A percentile compares a stretch with the other conserved stretches of the same genome.
Conservation (phyloP, 345 rosid genomes). For the Passiflora organensis region DNA sequence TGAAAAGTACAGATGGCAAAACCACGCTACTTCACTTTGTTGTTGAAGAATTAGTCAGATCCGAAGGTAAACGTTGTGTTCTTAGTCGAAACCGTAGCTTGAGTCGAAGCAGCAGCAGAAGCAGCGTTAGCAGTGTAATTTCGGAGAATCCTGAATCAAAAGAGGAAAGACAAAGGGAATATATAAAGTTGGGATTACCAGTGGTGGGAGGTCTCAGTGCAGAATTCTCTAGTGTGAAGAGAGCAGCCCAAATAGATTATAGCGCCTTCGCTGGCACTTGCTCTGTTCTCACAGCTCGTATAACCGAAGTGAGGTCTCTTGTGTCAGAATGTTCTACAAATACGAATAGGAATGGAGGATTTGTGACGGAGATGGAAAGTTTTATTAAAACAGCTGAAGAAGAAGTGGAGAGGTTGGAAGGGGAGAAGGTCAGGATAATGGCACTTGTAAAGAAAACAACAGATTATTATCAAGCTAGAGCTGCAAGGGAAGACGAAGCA, state of each 20-base stretch:
- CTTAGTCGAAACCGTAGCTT: slow-evolving; percentile 42
- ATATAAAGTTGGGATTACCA: slow-evolving; percentile 61
- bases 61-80: slow-evolving; percentile 74
- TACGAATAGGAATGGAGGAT: slow-evolving; percentile 29
- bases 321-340: slow-evolving; percentile 28
- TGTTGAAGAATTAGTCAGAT: slow-evolving; percentile 68
- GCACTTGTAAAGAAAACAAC: slow-evolving; percentile 65
- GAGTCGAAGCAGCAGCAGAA: slow-evolving; percentile 30
- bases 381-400: slow-evolving; percentile 57
- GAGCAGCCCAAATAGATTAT: slow-evolving; percentile 67
- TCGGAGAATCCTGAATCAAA: slow-evolving; percentile 23
- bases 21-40: slow-evolving; percentile 83
- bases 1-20: slow-evolving; percentile 74
- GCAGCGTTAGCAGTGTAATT: slow-evolving; percentile 19
- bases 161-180: slow-evolving; percentile 62
- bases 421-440: slow-evolving; percentile 53
- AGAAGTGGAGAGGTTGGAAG: slow-evolving; percentile 41
- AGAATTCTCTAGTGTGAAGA: slow-evolving; percentile 69
- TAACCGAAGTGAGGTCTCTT: slow-evolving; percentile 37
- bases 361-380: slow-evolving; percentile 46
- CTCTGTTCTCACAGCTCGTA: slow-evolving; percentile 38
- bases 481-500: slow-evolving; percentile 36
- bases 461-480: slow-evolving; percentile 72
- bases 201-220: slow-evolving; percentile 66
- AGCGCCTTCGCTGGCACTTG: slow-evolving; percentile 39